Conservation (phyloP, 176 grass and related monocot genomes). For the Aechmea fasciata region DNA sequence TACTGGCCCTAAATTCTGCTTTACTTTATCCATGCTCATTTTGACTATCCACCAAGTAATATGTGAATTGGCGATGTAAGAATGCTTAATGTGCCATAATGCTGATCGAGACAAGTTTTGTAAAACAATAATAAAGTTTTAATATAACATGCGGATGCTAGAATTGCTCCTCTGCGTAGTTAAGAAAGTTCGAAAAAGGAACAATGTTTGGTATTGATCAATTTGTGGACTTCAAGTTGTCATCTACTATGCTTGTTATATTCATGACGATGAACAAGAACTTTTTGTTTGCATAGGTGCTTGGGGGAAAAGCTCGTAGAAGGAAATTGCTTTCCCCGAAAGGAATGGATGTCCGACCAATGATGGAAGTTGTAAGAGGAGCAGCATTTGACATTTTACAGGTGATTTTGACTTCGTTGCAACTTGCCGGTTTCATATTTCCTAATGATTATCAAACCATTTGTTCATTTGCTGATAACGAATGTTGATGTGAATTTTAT, state of each 20-base stretch:
- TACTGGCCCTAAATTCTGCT: too few species aligned
- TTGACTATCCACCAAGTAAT: neutral
- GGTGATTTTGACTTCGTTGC: slow-evolving; percentile 20
- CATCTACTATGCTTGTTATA: neutral
- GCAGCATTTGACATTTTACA: slow-evolving; percentile 94
- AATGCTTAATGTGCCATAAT: neutral
- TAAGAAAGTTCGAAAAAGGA: neutral
- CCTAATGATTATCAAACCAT: neutral
- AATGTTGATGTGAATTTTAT: neutral
- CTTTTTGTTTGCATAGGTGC: slow-evolving; percentile 37
- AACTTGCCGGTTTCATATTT: neutral
- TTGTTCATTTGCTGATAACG: neutral
- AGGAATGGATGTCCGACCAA: slow-evolving; percentile 85
- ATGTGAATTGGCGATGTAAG: neutral
- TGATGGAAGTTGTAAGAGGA: slow-evolving; percentile 96
- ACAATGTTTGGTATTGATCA: neutral
- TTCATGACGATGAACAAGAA: slow-evolving; percentile 2
- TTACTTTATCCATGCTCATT: neutral
- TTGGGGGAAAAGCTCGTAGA: slow-evolving; percentile 73
- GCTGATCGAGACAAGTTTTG: neutral
- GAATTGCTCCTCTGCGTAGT: neutral
- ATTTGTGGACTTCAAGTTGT: slow-evolving; percentile 2
- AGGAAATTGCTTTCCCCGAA: slow-evolving; percentile 91
- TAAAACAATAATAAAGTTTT: too few species aligned
- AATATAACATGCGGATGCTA: too few species aligned